Evolutionary conservation across 345 rosid species (phyloP).

Genomic region (Kernera saxatilis): DNA sequence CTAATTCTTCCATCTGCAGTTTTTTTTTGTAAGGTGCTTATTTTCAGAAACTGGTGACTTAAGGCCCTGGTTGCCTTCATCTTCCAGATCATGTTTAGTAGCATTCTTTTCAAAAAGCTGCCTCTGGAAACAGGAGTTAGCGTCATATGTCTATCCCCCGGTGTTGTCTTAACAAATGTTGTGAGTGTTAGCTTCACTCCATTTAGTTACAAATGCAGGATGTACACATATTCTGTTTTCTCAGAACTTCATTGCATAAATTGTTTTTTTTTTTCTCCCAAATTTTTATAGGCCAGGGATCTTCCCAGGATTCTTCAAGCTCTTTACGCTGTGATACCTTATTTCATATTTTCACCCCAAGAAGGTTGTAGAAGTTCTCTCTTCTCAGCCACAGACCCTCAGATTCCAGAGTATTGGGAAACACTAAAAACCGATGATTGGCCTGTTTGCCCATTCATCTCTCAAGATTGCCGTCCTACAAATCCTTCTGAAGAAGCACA

Average conservation of each 20-base stretch:
- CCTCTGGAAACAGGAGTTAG: conserved; percentile 94
- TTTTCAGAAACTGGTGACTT: conserved; percentile 2
- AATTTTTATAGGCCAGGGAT: conserved; percentile 80
- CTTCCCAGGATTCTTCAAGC: conserved; percentile 76
- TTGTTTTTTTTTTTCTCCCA: background rate
- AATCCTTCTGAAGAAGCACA: conserved; percentile 96
- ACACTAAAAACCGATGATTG: conserved; percentile 70
- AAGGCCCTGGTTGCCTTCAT: background rate
- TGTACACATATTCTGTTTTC: conserved; percentile 7
- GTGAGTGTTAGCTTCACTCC: conserved; percentile 47
- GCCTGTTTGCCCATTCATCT: conserved; percentile 93
- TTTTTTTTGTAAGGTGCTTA: background rate
- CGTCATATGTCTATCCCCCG: conserved; percentile 82
- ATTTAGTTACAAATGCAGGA: background rate
- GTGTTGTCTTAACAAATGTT: conserved; percentile 86
- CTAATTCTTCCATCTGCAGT: background rate
- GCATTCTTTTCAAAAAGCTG: conserved; percentile 70
- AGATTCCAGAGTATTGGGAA: conserved; percentile 84
- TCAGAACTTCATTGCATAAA: background rate
- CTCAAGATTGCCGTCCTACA: conserved; percentile 86
- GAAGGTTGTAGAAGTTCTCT: conserved; percentile 95
- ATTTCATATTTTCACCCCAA: conserved; percentile 79
- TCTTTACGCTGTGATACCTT: conserved; percentile 73
- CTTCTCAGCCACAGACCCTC: conserved; percentile 93
- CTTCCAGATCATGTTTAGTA: conserved; percentile 93